A percentile compares a stretch with the other conserved stretches of the same genome.
These are phyloP conservation scores for Chlorella sp. DNA, from an alignment of 139 green algal species.

Conservation along the genomic window DNA sequence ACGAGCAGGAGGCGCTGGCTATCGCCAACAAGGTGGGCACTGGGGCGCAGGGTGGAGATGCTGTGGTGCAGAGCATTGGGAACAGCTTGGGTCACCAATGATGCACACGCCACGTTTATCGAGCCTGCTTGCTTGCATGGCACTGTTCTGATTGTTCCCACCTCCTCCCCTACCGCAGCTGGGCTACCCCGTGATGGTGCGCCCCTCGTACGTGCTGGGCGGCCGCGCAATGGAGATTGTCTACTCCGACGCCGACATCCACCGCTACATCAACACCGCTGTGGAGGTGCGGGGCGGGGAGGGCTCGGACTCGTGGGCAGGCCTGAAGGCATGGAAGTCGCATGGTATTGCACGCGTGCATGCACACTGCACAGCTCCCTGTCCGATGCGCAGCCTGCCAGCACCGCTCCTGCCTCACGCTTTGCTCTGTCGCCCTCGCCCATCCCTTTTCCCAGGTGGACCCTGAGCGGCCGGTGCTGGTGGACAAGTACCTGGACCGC, in stretches of 20 bases:
- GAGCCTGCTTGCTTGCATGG: too few species aligned
- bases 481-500: constrained; percentile 96
- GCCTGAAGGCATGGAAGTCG: too few species aligned
- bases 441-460: constrained; percentile 61
- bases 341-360: too few species aligned
- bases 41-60: background rate
- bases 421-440: too few species aligned
- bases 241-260: constrained; percentile 88
- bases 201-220: constrained; percentile 97
- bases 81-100: too few species aligned
- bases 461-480: constrained; percentile 93
- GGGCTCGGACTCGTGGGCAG: too few species aligned
- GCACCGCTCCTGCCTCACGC: too few species aligned
- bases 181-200: constrained; percentile 98
- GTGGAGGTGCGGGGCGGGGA: constrained; percentile 59
- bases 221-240: constrained; percentile 99
- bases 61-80: too few species aligned
- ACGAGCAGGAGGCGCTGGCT: constrained; percentile 80
- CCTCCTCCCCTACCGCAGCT: constrained; percentile 53
- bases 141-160: too few species aligned
- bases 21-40: constrained; percentile 63
- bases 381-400: too few species aligned
- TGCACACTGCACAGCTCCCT: too few species aligned
- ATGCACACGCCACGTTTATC: too few species aligned
- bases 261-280: constrained; percentile 73